Evolutionary conservation across 495 filamentous ascomycete species (phyloP), one percentile per base, ranked within the genome.

Genomic region (Daldinia grandis): DNA sequence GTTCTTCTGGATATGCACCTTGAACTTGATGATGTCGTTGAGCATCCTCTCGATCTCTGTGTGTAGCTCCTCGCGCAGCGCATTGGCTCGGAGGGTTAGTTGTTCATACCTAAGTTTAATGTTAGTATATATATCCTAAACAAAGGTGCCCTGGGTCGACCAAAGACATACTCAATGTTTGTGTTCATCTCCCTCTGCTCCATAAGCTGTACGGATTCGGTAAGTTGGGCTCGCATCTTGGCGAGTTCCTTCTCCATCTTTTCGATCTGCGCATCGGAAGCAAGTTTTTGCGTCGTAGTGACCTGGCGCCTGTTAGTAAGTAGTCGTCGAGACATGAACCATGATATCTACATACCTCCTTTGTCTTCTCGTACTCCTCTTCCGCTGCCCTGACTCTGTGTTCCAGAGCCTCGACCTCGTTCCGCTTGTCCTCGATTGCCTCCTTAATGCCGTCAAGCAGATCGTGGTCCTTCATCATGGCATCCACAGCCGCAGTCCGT

Each of bases 1-100:
- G 59, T 88, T 89, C 79, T 92, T 92, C 78, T 98, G 95, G 50
- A 99, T 86, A 76, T 98, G 95, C 62, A 98, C 90, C 82, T 99
- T 99, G 89, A 99, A 99, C 71, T 93, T 93, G 83, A 98, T 97
- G 76, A 98, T 90, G 74, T 98, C 94, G 81, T 97, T 96, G 69
- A 99, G 81, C 88, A 98, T 95, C 68, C 90, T 91, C 82, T 97
- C 96, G 64, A 97, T 92, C 78, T 97, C 95, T 12, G 94, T 96
- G 75, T 99, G 95, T 15, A 99, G 83, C 76, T 97, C 94, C 79
- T 99, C 95, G 33, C 95, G 89, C 28, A 97, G 85, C 2, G 92
- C 81, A 74, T 93, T 93, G 17, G 93, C 93, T 24, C 88, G 88
- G 27, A 97, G 87, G 6, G 89, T 94, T 9, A 98, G 80, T 75